A percentile compares a stretch with the other conserved stretches of the same genome.
Evolutionary conservation across 495 filamentous ascomycete genomes (phyloP).

Genomic region (Trichoderma parareesei): DNA sequence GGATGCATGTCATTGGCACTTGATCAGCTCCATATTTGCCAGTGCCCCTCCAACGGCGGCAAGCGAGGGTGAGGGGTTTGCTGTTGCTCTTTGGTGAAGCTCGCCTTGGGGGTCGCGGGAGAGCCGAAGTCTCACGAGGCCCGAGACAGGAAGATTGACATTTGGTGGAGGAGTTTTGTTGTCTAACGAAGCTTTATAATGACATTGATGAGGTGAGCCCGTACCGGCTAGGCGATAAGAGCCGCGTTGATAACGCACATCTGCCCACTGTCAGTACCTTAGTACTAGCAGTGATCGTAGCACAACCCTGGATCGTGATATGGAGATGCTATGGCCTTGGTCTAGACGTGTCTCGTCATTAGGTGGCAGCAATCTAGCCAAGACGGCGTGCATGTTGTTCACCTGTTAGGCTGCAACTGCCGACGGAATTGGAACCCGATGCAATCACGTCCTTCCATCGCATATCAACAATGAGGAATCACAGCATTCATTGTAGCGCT

Average conservation of each 20-base stretch:
- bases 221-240: background rate
- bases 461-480: background rate
- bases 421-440: background rate
- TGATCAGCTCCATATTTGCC: slow-evolving; percentile 8
- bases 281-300: background rate
- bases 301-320: background rate
- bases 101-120: background rate
- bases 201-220: background rate
- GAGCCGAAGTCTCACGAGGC: background rate
- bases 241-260: background rate
- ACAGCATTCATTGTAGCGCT: background rate
- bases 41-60: slow-evolving; percentile 6
- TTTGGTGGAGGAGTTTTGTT: background rate
- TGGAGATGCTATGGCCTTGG: background rate
- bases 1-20: slow-evolving; percentile 10
- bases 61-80: slow-evolving; percentile 7
- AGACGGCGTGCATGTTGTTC: background rate
- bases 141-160: background rate
- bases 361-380: background rate
- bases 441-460: background rate
- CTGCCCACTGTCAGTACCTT: background rate
- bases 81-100: background rate
- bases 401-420: background rate
- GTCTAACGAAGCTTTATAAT: slow-evolving; percentile 4
- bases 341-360: too few species aligned